Conservation (phyloP, 305 asterid species). For the Fraxinus xanthoxyloides region DNA sequence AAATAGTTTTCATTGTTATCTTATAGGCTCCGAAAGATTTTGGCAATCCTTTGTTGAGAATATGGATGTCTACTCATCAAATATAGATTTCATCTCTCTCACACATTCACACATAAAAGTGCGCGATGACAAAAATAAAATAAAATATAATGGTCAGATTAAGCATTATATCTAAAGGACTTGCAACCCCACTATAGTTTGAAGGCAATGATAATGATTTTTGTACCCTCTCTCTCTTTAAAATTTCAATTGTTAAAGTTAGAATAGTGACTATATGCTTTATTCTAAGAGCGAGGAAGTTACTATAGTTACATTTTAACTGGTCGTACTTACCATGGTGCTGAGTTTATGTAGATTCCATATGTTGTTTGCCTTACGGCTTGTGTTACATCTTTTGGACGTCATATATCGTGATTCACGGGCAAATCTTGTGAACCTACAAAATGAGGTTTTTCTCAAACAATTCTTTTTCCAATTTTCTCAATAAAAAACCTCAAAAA, state of each 20-base stretch:
- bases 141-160: not conserved
- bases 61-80: constrained; percentile 32
- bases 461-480: not conserved
- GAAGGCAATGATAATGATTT: not conserved
- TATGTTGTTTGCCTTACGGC: not conserved
- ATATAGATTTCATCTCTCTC: not conserved
- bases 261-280: not conserved
- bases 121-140: not conserved
- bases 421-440: not conserved
- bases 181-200: not conserved
- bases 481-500: not conserved
- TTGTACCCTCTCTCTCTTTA: not conserved
- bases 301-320: not conserved
- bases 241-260: not conserved
- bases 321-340: not conserved
- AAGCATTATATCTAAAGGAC: not conserved
- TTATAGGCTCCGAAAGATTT: constrained; percentile 35
- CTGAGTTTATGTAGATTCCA: no score
- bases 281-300: no score
- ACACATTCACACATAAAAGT: not conserved
- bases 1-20: constrained; percentile 14
- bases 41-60: constrained; percentile 19
- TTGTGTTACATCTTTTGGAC: not conserved
- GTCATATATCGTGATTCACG: no score
- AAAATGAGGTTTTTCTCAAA: not conserved